Base-by-base conservation (phyloP, 2,329 filamentous ascomycete genomes). In the Spiromastix sp. region DNA sequence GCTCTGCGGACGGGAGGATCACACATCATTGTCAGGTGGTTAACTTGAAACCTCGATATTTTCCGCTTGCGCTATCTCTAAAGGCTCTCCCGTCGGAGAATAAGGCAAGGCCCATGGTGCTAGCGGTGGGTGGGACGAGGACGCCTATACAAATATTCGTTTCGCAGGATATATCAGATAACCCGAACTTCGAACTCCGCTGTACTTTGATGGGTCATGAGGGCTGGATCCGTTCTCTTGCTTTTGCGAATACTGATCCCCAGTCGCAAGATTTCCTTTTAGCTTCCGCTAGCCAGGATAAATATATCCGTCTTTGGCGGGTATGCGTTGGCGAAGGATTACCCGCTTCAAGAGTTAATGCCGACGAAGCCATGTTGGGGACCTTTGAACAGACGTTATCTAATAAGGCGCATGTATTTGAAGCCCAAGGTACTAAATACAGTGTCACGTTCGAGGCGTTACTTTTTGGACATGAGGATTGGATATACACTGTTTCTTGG, bases 241-340 rank as follows among this genome's bases (percentile, higher is more conserved):
- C 79, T 43, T 91, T 98, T 46, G 73, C 75, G 1, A 66, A 65
- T 24, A 17, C 17, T 40, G 83, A 91, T 51, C 70, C 60, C 10
- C 53, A 63, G 2, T 57, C 64, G 0, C 73, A 74, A 34, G 87
- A 95, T 54, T 55, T 93, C 3, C 61, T 96, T 15, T 71, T 98
- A 13, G 85, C 89, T 1, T 96, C 89, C 8, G 87, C 87, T 15
- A 96, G 89, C 54, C 91, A 98, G 57, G 91, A 98, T 60, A 95
- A 93, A 61, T 98, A 96, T 51, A 80, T 96, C 40, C 81, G 91
- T 26, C 72, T 98, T 22, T 98, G 91, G 91, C 77, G 87, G 39
- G 64, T 98, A 22, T 82, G 83, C 44, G 67, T 73, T 42, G 85
- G 84, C 21, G 71, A 72, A 39, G 74, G 78, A 21, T 61, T 82